These are phyloP conservation scores for Nicotiana noctiflora DNA, from an alignment of 257 asterid species.

Conservation along the genomic window DNA sequence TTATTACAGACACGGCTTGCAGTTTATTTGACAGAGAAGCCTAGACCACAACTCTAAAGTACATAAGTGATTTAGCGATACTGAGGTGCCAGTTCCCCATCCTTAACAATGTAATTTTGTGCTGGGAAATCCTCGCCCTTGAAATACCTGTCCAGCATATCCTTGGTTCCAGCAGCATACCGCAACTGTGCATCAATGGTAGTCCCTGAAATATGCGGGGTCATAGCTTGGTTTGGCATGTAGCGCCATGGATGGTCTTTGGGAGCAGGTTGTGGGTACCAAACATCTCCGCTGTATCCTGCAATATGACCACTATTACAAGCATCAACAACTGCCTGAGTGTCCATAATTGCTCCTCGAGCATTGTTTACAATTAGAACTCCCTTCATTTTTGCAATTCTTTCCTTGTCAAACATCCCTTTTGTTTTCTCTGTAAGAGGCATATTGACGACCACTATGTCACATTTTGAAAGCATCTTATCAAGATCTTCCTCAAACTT, in stretches of 20 bases:
- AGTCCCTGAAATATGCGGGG: conserved; percentile 96
- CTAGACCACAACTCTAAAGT: neutral
- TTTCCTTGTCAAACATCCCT: conserved; percentile 82
- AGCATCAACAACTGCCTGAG: conserved; percentile 96
- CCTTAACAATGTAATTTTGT: conserved; percentile 90
- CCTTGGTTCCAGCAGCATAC: conserved; percentile 89
- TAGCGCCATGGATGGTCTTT: conserved; percentile 99
- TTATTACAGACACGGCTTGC: neutral
- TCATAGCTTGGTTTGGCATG: conserved; percentile 99
- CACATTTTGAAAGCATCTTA: conserved; percentile 90
- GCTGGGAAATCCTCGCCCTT: conserved; percentile 89
- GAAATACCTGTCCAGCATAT: conserved; percentile 95
- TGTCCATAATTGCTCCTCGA: conserved; percentile 97
- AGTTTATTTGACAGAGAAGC: neutral
- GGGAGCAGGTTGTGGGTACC: conserved; percentile 99
- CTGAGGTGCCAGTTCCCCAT: conserved; percentile 90
- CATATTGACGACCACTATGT: conserved; percentile 71
- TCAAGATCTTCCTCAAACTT: conserved; percentile 84
- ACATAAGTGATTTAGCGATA: conserved; percentile 46
- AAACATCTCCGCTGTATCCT: conserved; percentile 98
- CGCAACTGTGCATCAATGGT: conserved; percentile 98
- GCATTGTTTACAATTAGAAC: conserved; percentile 93
- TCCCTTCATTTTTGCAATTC: conserved; percentile 85
- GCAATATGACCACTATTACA: conserved; percentile 92
- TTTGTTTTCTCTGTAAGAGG: conserved; percentile 94